These are phyloP conservation scores for Paxillus rubicundulus DNA, from an alignment of 768 basidiomycete genomes.

Conservation along the genomic window DNA sequence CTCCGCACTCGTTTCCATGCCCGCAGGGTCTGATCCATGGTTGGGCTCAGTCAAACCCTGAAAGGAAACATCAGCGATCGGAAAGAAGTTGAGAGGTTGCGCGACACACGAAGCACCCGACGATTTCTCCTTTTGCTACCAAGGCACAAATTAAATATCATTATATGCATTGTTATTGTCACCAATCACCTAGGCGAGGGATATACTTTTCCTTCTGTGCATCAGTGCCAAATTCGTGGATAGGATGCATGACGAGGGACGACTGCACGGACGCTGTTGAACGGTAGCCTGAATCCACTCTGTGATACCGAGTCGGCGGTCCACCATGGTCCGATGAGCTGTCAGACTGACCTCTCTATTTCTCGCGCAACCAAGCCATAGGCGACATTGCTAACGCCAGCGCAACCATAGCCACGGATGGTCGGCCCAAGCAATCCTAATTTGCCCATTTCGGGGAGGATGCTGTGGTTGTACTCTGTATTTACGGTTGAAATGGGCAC, in stretches of 20 bases:
- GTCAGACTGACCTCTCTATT: slow-evolving; percentile 69
- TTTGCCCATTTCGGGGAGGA: slow-evolving; percentile 89
- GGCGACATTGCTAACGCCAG: slow-evolving; percentile 86
- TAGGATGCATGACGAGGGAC: slow-evolving; percentile 95
- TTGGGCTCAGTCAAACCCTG: slow-evolving; percentile 93
- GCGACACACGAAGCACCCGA: slow-evolving; percentile 86
- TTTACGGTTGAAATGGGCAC: neutral
- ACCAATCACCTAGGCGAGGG: slow-evolving; percentile 65
- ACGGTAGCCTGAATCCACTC: slow-evolving; percentile 95
- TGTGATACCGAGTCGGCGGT: slow-evolving; percentile 25
- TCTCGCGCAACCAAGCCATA: slow-evolving; percentile 94
- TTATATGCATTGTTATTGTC: neutral
- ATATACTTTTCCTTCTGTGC: slow-evolving; percentile 90
- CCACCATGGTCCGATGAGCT: neutral
- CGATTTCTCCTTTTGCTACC: slow-evolving; percentile 76
- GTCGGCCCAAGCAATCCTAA: slow-evolving; percentile 90
- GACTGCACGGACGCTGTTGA: slow-evolving; percentile 95
- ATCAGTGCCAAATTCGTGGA: slow-evolving; percentile 84
- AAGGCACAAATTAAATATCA: slow-evolving; percentile 6
- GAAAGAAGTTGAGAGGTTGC: neutral
- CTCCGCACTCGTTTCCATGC: slow-evolving; percentile 93
- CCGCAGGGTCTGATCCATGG: slow-evolving; percentile 94
- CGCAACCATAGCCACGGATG: slow-evolving; percentile 91
- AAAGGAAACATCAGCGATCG: neutral
- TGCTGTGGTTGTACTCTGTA: slow-evolving; percentile 70